phyloP scores from a whole-genome alignment of 768 basidiomycete genomes.

The Amanita pseudoporphyria region DNA sequence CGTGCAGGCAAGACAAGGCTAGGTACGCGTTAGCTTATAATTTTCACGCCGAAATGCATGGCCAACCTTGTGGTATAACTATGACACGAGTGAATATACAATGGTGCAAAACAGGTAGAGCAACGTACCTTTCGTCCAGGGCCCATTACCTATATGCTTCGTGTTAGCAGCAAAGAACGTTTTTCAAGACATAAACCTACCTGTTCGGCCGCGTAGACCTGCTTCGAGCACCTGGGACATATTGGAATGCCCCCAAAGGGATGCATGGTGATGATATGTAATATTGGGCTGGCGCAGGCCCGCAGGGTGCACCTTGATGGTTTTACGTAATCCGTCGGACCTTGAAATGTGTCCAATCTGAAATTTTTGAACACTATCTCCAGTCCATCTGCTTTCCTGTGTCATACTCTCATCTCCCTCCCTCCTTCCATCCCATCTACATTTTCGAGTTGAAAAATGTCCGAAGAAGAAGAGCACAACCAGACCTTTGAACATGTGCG shows the following conservation, averaged over 20 bases:
- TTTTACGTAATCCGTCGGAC: conserved; percentile 22
- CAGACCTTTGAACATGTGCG: conserved; percentile 77
- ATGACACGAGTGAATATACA: conserved; percentile 5
- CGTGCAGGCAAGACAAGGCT: conserved; percentile 77
- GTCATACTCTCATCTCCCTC: conserved; percentile 8
- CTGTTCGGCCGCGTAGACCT: conserved; percentile 87
- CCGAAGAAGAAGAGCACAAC: conserved; percentile 84
- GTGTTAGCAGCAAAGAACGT: not conserved
- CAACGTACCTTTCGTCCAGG: conserved; percentile 74
- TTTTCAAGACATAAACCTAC: conserved; percentile 24
- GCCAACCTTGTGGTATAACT: conserved; percentile 75
- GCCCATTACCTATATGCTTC: conserved; percentile 55
- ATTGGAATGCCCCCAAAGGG: conserved; percentile 61
- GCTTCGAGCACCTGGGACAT: conserved; percentile 67
- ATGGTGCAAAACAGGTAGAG: conserved; percentile 4
- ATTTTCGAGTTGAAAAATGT: conserved; percentile 42
- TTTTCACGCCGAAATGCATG: not conserved
- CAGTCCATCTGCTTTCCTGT: conserved; percentile 11
- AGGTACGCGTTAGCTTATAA: conserved; percentile 7
- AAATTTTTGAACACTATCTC: conserved; percentile 20
- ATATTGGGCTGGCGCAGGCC: not conserved
- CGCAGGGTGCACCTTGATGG: not conserved
- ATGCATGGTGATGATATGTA: conserved; percentile 36
- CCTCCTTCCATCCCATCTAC: conserved; percentile 10
- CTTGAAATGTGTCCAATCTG: conserved; percentile 22